These are phyloP conservation scores for Sclerotinia trifoliorum DNA, from an alignment of 2,329 filamentous ascomycete species.

Conservation along the genomic window DNA sequence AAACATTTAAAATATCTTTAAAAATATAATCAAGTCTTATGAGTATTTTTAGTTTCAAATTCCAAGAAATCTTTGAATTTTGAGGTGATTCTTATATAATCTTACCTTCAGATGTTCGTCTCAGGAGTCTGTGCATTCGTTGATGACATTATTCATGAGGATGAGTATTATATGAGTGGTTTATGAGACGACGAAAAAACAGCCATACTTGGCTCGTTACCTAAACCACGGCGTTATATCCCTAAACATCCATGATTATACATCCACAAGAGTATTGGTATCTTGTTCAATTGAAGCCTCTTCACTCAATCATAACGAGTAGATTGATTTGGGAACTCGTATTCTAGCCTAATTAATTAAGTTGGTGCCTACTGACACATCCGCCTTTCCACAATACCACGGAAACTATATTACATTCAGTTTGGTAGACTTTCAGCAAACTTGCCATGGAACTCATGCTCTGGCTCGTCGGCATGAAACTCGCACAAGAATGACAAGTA, in stretches of 20 bases:
- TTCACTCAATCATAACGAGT: background rate
- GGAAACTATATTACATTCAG: conserved; percentile 13
- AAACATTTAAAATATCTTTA: too few species aligned
- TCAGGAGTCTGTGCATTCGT: background rate
- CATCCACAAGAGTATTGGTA: too few species aligned
- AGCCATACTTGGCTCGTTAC: background rate
- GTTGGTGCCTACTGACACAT: background rate
- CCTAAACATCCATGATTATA: too few species aligned
- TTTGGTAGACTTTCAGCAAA: conserved; percentile 9
- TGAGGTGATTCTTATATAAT: too few species aligned
- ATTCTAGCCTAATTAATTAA: conserved; percentile 15
- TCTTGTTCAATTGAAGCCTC: too few species aligned
- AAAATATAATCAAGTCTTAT: too few species aligned
- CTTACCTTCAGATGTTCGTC: background rate
- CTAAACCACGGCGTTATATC: too few species aligned
- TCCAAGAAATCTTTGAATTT: background rate
- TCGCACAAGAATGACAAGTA: conserved; percentile 13
- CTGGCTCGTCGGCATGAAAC: background rate
- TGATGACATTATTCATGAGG: background rate
- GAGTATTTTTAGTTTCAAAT: too few species aligned
- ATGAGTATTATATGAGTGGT: too few species aligned
- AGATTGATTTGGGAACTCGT: background rate
- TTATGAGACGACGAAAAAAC: background rate
- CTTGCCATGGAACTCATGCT: conserved; percentile 9
- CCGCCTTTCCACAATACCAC: background rate